Evolutionary conservation across 2,329 filamentous ascomycete genomes (phyloP), one percentile per base, ranked within the genome.

Genomic region (Colletotrichum plurivorum): DNA sequence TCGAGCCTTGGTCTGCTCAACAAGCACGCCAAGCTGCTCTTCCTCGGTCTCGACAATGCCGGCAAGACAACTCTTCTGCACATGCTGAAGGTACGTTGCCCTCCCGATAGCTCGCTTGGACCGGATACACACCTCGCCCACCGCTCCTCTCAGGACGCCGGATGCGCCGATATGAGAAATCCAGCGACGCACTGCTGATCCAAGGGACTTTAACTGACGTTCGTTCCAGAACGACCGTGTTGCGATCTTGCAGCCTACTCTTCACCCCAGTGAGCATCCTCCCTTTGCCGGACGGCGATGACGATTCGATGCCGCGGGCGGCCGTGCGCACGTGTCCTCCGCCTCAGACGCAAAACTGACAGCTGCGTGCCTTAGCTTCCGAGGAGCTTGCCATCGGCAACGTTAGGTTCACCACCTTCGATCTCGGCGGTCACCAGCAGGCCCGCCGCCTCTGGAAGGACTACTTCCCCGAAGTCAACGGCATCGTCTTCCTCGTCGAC

Each of bases 401-500:
- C 81, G 93, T 97, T 79, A 93, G 93, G 80, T 97, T 97, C 85
- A 97, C 94, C 73, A 97, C 94, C 63, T 97, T 97, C 80, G 94
- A 97, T 82, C 86, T 97, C 69, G 94, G 94, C 80, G 94, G 94
- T 83, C 94, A 97, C 85, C 93, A 96, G 84, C 95, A 98, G 87
- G 94, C 94, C 72, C 94, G 95, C 75, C 94, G 95, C 77, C 91
- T 97, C 76, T 97, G 95, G 94, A 95, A 95, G 82, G 94, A 97
- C 79, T 97, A 97, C 85, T 97, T 97, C 88, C 94, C 94, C 76
- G 95, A 97, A 85, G 94, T 97, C 73, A 94, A 92, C 82, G 95
- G 95, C 70, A 97, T 98, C 76, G 95, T 99, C 75, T 99, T 98
- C 88, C 92, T 98, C 67, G 94, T 99, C 76, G 96, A 99, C 78